Conservation (phyloP, 192 early-diverging fungal species). For the Chytriomyces sp. region DNA sequence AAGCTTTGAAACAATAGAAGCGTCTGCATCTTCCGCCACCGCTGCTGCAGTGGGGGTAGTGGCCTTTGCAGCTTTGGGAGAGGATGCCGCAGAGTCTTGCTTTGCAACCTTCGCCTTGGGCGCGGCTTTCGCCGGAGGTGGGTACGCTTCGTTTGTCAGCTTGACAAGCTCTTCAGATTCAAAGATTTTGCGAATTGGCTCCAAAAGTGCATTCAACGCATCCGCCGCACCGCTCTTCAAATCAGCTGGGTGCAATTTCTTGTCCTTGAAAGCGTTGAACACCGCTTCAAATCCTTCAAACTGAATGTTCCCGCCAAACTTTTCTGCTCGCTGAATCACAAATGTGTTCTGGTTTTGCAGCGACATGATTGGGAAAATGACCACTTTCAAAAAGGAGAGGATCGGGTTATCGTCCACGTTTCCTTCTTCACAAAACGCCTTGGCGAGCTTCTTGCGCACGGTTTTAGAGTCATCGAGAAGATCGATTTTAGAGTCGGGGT, state of each 20-base stretch:
- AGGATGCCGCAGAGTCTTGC: background rate
- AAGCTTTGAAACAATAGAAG: slow-evolving; percentile 71
- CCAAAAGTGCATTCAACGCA: slow-evolving; percentile 84
- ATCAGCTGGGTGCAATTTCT: slow-evolving; percentile 92
- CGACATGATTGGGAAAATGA: slow-evolving; percentile 87
- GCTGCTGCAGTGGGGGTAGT: background rate
- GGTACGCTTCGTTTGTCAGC: slow-evolving; percentile 85
- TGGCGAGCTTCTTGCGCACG: slow-evolving; percentile 85
- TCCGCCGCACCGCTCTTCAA: slow-evolving; percentile 86
- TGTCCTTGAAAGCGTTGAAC: slow-evolving; percentile 84
- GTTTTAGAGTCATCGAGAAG: slow-evolving; percentile 82
- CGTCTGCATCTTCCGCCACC: slow-evolving; percentile 31
- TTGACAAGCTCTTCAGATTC: slow-evolving; percentile 70
- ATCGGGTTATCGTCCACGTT: slow-evolving; percentile 92
- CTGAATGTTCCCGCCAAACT: slow-evolving; percentile 86
- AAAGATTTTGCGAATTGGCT: slow-evolving; percentile 83
- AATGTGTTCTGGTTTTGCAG: slow-evolving; percentile 54
- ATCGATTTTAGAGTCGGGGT: slow-evolving; percentile 97
- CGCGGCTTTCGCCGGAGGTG: slow-evolving; percentile 48
- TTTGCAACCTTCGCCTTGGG: background rate
- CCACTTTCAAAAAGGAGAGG: slow-evolving; percentile 85
- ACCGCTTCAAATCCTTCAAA: slow-evolving; percentile 75
- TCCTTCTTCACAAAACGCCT: slow-evolving; percentile 97
- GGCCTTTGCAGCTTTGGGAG: background rate
- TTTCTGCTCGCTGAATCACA: slow-evolving; percentile 76